Evolutionary conservation across 352 stramenopile species (phyloP), one percentile per base, ranked within the genome.

Genomic region (Globisporangium apiculatum): DNA sequence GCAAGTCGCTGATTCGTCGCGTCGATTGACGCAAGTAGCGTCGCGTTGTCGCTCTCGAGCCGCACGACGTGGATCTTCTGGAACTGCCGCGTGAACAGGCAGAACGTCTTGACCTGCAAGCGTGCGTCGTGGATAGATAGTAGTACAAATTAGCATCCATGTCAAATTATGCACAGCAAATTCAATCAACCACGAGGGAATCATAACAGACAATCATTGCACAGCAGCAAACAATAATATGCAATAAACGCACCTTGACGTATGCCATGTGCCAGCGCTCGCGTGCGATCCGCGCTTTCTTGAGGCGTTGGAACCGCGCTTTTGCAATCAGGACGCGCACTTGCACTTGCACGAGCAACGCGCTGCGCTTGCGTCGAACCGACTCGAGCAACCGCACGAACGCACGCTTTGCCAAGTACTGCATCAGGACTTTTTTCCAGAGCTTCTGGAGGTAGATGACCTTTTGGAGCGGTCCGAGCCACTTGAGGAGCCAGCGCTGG

Each of bases 401-500:
- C 7, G 76, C 82, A 57, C 79, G 80, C 62, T 91, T 91, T 17
- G 79, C 82, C 38, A 79, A 53, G 40, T 86, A 91, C 57, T 91
- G 80, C 7, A 76, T 69, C 31, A 72, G 81, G 9, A 88, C 75
- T 67, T 88, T 91, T 61, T 88, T 88, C 78, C 84, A 94, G 15
- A 85, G 76, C 60, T 91, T 92, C 49, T 94, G 84, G 51, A 94
- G 51, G 66, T 92, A 94, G 61, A 94, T 87, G 4, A 90, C 76
- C 14, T 79, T 79, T 58, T 91, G 76, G 18, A 94, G 56, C 43
- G 84, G 84, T 4, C 82, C 84, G 7, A 94, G 69, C 84, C 84
- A 94, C 64, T 87, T 91, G n/a, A 94, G 71, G 36, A 94, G 52
- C 84, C 84, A 94, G 0, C 79, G 82, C 54, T 92, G 84, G 15